Evolutionary conservation across 2,329 filamentous ascomycete species (phyloP), one percentile per base, ranked within the genome.

Genomic region (Emmonsiellopsis sp.): DNA sequence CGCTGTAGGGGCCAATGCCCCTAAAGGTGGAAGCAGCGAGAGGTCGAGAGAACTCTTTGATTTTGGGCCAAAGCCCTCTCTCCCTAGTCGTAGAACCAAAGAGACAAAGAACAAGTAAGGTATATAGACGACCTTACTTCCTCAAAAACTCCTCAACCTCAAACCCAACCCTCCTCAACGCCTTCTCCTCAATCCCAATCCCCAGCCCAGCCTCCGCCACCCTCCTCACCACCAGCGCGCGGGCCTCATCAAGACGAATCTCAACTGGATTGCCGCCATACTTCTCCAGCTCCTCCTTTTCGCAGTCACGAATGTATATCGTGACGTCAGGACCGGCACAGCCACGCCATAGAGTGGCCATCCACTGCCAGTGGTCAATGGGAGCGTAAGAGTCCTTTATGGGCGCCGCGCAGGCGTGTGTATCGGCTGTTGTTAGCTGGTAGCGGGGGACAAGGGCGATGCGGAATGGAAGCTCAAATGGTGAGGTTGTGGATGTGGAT

Each of bases 291-390:
- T 77, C 68, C 17, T 69, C 69, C 43, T 68, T 65, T 14, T 67
- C 65, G 47, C 68, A 68, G 39, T 74, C 69, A 5, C 69, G 67
- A 46, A 76, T 67, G 51, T 73, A 72, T 10, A 76, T 66, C 0
- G 73, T 75, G 50, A 75, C 68, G 56, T 97, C 92, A 0, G 92
- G 83, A 0, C 87, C 88, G 1, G 91, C 78, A 52, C 88, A 86
- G 8, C 89, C 88, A 8, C 91, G 84, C 92, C 92, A 97, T 21
- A 96, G 79, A 43, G 87, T 92, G 37, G 92, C 92, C 76, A 93
- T 89, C 92, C 92, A 97, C 68, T 94, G 87, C 90, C 92, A 97
- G 71, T 97, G 92, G 62, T 95, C 90, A n/a, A 87, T 79, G 0
- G 87, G 84, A 13, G 83, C 80, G 67, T 94, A 95, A 6, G 79